Base-by-base conservation (phyloP, 1,139 yeast genomes). In the Hansenula sp. region DNA sequence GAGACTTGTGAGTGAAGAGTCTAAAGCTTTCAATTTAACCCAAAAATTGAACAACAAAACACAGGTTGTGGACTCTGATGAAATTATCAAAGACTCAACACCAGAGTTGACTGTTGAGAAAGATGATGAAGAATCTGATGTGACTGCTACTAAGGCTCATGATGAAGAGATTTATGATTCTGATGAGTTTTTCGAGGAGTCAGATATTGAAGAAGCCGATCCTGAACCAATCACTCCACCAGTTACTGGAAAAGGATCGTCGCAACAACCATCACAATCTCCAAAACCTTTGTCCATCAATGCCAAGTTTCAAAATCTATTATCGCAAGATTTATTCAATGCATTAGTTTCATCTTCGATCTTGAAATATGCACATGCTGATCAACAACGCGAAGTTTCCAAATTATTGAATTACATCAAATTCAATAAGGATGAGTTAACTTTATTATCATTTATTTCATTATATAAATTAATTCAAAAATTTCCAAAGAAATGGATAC, bases 391-490 rank as follows among this genome's bases (percentile, higher is more conserved):
- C 1, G 50, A 54, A 41, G 49, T 50, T 34, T 41, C 41, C 9
- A 36, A 46, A 11, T 28, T 57, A 16, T 39, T 57, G 40, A 49
- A 44, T 37, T 47, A 53, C 42, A 41, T 57, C 31, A 47, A 43
- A 28, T 29, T 49, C 6, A 41, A 48, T 31, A 49, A 51, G 37
- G 42, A 43, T 27, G 55, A 55, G 17, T 42, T 55, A 13, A 51
- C 60, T 3, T 35, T 55, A 7, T 33, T 57, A 40, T 55, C 61
- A 8, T 55, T 57, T 28, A 54, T 57, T 29, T 52, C 60, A 5
- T 42, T 57, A 47, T 55, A 50, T 40, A 57, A 51, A 45, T 41
- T 55, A 4, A 44, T 51, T 17, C 55, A 54, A 38, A 57, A 53
- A 37, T 54, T 51, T 34, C 61, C 61, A 30, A 51, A 52, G 37